Conservation (phyloP, 148 eudicot species). For the Rhododendron henanense region DNA sequence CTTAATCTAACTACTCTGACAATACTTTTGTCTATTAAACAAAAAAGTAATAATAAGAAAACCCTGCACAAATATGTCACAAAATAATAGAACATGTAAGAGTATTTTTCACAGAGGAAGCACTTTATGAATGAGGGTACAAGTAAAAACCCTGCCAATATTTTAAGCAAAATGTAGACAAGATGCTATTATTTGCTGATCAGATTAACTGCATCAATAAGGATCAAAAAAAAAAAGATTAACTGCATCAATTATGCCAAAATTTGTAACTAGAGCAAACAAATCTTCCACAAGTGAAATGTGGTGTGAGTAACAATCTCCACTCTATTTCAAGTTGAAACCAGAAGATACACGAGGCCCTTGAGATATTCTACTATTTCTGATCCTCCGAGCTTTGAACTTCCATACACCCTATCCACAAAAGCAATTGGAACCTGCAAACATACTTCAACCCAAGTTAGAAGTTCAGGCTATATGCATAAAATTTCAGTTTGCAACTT, state of each 20-base stretch:
- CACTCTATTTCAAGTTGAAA: constrained; percentile 51
- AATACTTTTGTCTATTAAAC: no score
- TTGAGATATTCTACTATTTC: constrained; percentile 85
- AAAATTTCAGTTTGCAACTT: neutral
- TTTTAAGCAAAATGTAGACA: neutral
- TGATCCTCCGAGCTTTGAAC: constrained; percentile 92
- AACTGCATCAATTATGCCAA: neutral
- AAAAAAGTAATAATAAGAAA: no score
- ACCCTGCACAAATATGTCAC: no score
- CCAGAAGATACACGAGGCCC: constrained; percentile 76
- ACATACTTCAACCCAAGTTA: constrained; percentile 11
- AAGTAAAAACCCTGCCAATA: neutral
- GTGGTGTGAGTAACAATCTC: neutral
- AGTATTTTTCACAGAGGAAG: neutral
- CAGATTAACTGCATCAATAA: neutral
- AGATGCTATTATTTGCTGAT: neutral
- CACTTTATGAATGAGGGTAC: neutral
- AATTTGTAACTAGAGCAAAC: neutral
- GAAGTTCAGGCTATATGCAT: neutral
- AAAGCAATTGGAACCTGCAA: constrained; percentile 84
- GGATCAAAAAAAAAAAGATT: no score
- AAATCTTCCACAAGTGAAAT: neutral
- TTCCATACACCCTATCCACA: constrained; percentile 90
- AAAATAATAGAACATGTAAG: no score
- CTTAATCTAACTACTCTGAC: no score